Base-by-base conservation (phyloP, 306 rosid genomes). In the Dalbergia cochinchinensis region DNA sequence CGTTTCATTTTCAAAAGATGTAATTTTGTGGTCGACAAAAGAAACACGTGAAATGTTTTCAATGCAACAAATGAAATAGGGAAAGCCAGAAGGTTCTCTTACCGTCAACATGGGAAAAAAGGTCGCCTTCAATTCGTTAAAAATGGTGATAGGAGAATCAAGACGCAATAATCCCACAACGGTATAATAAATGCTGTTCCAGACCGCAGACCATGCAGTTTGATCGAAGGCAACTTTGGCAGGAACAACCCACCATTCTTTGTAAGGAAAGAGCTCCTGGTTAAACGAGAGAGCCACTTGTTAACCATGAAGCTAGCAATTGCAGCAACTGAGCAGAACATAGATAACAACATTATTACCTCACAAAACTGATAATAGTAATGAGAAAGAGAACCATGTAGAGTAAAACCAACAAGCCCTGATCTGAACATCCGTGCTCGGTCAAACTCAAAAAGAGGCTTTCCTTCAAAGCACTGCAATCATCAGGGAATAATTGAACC, bases 161-260 rank as follows among this genome's bases (percentile, higher is more conserved):
- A 89, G 44, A 65, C 99, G 99, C 78, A 95, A 75, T 62, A 95
- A 16, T 51, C 92, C 98, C 71, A 95, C 86, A 70, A 76, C 94
- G 0, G 84, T 84, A 79, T 79, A 95, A 78, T 95, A 95, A 78
- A 95, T 87, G 90, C 97, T 92, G 90, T 95, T 95, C 99, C 99
- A 95, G 84, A 90, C 51, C 13, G 99, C 99, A 14, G 99, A 83
- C 98, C 98, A 95, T 59, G 79, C 87, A 3, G 99, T 95, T 89
- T 95, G 98, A 68, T 95, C 99, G 3, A 92, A 92, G 42, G 73
- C 88, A 73, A 95, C 99, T 90, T 92, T 92, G 53, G 69, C 98
- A 83, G 97, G 99, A 87, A 95, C 97, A 50, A 92, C 97, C 99
- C 99, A 92, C 99, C 99, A 95, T 85, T 83, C 99, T 84, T 91